Percentiles rank a stretch among this genome's conserved stretches.
Conservation (phyloP, 2,329 filamentous ascomycete genomes). For the Venturia effusa region DNA sequence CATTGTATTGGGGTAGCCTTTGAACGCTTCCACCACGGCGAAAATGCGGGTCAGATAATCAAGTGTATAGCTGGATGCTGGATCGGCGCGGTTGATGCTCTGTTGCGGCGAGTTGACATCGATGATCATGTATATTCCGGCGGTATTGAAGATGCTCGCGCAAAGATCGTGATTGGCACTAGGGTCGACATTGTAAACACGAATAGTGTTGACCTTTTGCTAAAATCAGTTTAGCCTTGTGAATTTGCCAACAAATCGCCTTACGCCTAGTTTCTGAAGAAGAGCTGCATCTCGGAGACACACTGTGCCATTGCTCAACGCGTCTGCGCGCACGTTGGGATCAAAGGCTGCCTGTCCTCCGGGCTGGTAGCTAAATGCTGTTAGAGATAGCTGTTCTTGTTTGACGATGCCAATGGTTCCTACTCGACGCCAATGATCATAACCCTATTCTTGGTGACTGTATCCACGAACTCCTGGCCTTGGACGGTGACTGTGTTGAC, state of each 20-base stretch:
- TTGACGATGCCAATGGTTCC: conserved; percentile 15
- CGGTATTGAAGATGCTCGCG: conserved; percentile 53
- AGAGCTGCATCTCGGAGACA: conserved; percentile 54
- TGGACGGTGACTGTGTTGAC: conserved; percentile 46
- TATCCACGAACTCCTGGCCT: conserved; percentile 52
- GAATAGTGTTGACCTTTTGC: conserved; percentile 47
- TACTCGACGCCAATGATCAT: conserved; percentile 53
- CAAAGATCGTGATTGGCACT: conserved; percentile 50
- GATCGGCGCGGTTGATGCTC: conserved; percentile 40
- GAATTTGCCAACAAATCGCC: not conserved
- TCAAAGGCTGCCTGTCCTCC: conserved; percentile 50
- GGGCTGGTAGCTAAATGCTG: conserved; percentile 43
- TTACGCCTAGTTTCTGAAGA: conserved; percentile 50
- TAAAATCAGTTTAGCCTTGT: conserved; percentile 4
- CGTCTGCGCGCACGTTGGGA: conserved; percentile 37
- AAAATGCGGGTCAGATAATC: conserved; percentile 49
- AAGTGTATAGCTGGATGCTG: conserved; percentile 36
- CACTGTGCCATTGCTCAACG: conserved; percentile 44
- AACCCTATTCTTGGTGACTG: conserved; percentile 45
- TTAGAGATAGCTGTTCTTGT: not conserved
- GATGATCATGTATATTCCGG: conserved; percentile 55
- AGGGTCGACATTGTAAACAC: conserved; percentile 53
- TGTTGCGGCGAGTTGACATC: conserved; percentile 55
- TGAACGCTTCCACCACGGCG: conserved; percentile 55
- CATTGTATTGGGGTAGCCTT: conserved; percentile 52